Evolutionary conservation across 805 yeast species (phyloP), one percentile per base, ranked within the genome.

Genomic region (Suhomyces vadensis): DNA sequence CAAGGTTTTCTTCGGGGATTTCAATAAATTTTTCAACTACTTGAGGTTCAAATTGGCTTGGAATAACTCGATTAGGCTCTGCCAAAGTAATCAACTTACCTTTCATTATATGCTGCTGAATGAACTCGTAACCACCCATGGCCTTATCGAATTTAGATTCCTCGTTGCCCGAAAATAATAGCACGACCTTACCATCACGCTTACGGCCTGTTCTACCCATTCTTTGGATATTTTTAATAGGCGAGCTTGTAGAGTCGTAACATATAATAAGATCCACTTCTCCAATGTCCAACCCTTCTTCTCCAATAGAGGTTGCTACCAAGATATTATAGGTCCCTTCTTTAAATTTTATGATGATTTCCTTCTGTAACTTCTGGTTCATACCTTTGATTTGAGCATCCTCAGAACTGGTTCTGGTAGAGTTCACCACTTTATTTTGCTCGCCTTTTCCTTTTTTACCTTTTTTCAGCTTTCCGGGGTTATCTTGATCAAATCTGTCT

Each of bases 131-230:
- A 21, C 90, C 94, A 22, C 77, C 84, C 85, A 88, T 81, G 0
- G 98, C 91, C 52, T 83, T 79, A 36, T 85, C 87, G 59, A 88
- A 87, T 58, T 92, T 95, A 5, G 66, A 56, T 43, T 84, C 79
- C 63, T 94, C 99, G 50, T 81, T 81, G 9, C 85, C 77, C 6
- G 96, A 79, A 55, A 92, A 80, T 4, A 94, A 64, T 27, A 91
- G 64, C 3, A 88, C 67, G 1, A 94, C 87, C 46, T 77, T 78
- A 31, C 99, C 99, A 54, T 87, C 89, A 54, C 97, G 72, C 58
- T 89, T 88, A 66, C 99, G 83, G 14, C 99, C 99, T 0, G 99
- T 94, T 67, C 99, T 81, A 21, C 99, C 99, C 95, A 94, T 89
- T 54, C 99, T 71, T 61, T 94, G 99, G 31, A 94, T 78, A 54